Conservation (phyloP, 179 eudicot species). For the Beta lomatogona region DNA sequence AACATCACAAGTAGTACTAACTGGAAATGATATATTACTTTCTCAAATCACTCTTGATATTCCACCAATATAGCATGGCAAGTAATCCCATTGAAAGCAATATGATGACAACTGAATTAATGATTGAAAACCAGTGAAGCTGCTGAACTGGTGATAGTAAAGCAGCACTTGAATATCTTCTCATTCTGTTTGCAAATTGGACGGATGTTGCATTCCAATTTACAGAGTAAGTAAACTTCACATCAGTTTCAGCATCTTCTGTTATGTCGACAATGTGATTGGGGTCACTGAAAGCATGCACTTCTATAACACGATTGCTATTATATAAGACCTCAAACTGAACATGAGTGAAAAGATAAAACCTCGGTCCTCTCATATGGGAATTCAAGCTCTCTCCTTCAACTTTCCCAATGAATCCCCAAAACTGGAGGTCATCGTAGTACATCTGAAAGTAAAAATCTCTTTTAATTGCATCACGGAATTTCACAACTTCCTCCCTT, state of each 20-base stretch:
- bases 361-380: constrained; percentile 45
- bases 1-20: constrained; percentile 12
- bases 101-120: constrained; percentile 56
- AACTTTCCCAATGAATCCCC: constrained; percentile 84
- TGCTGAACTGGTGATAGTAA: constrained; percentile 43
- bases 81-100: constrained; percentile 66
- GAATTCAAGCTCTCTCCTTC: constrained; percentile 45
- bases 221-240: constrained; percentile 66
- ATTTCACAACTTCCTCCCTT: constrained; percentile 48
- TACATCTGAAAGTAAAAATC: constrained; percentile 77
- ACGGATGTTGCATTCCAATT: constrained; percentile 60
- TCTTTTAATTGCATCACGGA: constrained; percentile 58
- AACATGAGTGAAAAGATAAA: constrained; percentile 69
- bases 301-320: constrained; percentile 64
- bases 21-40: constrained; percentile 44
- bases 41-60: constrained; percentile 66
- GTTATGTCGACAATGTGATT: constrained; percentile 64
- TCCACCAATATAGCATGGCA: constrained; percentile 53
- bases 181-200: constrained; percentile 58
- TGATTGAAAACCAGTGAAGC: constrained; percentile 74
- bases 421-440: constrained; percentile 76
- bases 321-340: constrained; percentile 63
- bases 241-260: constrained; percentile 48
- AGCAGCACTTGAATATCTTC: constrained; percentile 61
- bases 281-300: constrained; percentile 81